Conservation (phyloP, 169 alveolate species). For the Plasmodium gaboni region DNA sequence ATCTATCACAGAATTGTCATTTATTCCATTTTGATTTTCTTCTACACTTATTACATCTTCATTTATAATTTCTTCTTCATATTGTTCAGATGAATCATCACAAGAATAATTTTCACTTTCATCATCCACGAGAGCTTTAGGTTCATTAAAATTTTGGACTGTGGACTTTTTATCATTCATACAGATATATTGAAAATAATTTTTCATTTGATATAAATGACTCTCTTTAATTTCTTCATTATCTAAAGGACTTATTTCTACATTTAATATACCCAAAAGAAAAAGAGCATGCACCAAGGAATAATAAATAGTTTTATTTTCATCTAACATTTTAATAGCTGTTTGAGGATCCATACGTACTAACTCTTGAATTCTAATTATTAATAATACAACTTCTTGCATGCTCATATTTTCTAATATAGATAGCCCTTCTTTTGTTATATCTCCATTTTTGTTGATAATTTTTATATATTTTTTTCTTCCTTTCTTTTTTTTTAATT, state of each 20-base stretch:
- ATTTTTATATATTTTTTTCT: not conserved
- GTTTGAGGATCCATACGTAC: conserved; percentile 54
- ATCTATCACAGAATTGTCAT: not conserved
- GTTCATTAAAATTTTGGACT: not conserved
- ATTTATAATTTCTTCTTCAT: not conserved
- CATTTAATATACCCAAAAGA: conserved; percentile 57
- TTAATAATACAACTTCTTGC: conserved; percentile 41
- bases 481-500: not conserved
- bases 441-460: conserved; percentile 46
- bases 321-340: conserved; percentile 31
- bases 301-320: conserved; percentile 32
- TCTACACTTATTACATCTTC: not conserved
- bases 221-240: conserved; percentile 22
- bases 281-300: conserved; percentile 68
- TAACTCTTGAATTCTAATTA: conserved; percentile 34
- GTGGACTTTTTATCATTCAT: not conserved
- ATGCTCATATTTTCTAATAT: conserved; percentile 53
- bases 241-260: conserved; percentile 8
- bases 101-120: not conserved
- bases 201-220: conserved; percentile 29
- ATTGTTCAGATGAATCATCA: not conserved
- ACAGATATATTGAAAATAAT: conserved; percentile 31
- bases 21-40: not conserved
- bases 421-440: conserved; percentile 32
- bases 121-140: not conserved